A percentile compares a stretch with the other conserved stretches of the same genome.
Conservation (phyloP, 2,329 filamentous ascomycete genomes). For the Macrophomina tecta region DNA sequence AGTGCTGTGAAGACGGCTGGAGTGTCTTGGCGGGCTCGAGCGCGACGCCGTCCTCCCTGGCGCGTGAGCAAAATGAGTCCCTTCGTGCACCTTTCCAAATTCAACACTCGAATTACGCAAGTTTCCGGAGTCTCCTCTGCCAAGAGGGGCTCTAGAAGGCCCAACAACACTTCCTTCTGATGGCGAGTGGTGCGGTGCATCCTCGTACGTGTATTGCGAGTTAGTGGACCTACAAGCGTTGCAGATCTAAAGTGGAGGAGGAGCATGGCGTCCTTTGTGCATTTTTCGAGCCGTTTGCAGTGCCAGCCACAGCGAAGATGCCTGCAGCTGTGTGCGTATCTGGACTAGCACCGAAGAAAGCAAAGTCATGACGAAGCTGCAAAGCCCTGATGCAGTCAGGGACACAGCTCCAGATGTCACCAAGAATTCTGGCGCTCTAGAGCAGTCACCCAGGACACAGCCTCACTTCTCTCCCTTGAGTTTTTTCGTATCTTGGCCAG, state of each 20-base stretch:
- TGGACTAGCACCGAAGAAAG: neutral
- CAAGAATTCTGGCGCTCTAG: neutral
- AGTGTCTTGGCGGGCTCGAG: neutral
- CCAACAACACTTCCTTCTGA: neutral
- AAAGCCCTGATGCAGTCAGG: neutral
- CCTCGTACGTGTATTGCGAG: neutral
- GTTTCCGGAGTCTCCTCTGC: no score
- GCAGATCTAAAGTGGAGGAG: neutral
- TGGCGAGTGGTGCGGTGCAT: neutral
- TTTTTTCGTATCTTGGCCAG: neutral
- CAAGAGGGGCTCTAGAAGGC: no score
- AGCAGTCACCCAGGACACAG: neutral
- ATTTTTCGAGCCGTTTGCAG: neutral
- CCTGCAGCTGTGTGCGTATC: neutral
- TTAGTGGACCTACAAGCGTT: neutral
- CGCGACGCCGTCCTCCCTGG: constrained; percentile 2
- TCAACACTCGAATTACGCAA: neutral
- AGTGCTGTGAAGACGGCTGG: constrained; percentile 4
- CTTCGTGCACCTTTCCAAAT: neutral
- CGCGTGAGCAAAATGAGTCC: neutral
- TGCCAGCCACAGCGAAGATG: neutral
- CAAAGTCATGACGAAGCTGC: neutral
- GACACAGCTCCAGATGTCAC: neutral
- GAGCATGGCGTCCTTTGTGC: neutral
- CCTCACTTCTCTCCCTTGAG: neutral